Percentiles rank a stretch among this genome's conserved stretches.
Conservation (phyloP, 345 rosid genomes). For the Eucalyptus curtisii region DNA sequence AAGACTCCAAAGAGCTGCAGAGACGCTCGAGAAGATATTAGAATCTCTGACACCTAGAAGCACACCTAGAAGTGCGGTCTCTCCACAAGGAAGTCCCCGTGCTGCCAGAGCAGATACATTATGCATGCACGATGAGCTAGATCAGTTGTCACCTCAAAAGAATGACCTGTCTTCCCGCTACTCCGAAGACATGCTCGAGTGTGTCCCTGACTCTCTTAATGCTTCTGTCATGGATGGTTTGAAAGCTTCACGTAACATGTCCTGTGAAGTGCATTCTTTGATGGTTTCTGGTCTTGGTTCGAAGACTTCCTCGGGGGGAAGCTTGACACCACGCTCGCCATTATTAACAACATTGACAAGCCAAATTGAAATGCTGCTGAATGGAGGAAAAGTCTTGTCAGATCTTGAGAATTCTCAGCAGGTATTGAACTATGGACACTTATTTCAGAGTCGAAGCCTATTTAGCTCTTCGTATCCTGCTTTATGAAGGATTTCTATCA, state of each 20-base stretch:
- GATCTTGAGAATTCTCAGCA: slow-evolving; percentile 81
- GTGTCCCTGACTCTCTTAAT: slow-evolving; percentile 40
- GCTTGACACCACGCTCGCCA: slow-evolving; percentile 90
- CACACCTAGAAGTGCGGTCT: slow-evolving; percentile 32
- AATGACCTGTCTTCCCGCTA: slow-evolving; percentile 22
- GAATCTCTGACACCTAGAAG: slow-evolving; percentile 83
- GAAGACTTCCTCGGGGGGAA: slow-evolving; percentile 54
- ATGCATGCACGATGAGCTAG: slow-evolving; percentile 28
- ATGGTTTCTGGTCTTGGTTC: slow-evolving; percentile 22
- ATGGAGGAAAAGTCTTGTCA: slow-evolving; percentile 54
- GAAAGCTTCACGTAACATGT: slow-evolving; percentile 23
- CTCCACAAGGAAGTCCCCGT: slow-evolving; percentile 39
- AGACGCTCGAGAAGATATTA: slow-evolving; percentile 71
- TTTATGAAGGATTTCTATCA: neutral
- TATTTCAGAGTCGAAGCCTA: neutral
- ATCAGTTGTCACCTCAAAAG: slow-evolving; percentile 28
- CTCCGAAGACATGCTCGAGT: slow-evolving; percentile 53
- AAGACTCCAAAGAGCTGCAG: slow-evolving; percentile 85
- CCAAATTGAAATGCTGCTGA: slow-evolving; percentile 74
- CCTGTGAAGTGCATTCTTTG: slow-evolving; percentile 24
- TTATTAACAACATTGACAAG: slow-evolving; percentile 57
- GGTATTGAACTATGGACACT: slow-evolving; percentile 19
- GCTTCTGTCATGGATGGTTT: slow-evolving; percentile 38
- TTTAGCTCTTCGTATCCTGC: neutral
- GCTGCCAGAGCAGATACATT: slow-evolving; percentile 20